Percentiles rank a stretch among this genome's conserved stretches.
Conservation (phyloP, 2,329 filamentous ascomycete species). For the Polytolypa hystricis region DNA sequence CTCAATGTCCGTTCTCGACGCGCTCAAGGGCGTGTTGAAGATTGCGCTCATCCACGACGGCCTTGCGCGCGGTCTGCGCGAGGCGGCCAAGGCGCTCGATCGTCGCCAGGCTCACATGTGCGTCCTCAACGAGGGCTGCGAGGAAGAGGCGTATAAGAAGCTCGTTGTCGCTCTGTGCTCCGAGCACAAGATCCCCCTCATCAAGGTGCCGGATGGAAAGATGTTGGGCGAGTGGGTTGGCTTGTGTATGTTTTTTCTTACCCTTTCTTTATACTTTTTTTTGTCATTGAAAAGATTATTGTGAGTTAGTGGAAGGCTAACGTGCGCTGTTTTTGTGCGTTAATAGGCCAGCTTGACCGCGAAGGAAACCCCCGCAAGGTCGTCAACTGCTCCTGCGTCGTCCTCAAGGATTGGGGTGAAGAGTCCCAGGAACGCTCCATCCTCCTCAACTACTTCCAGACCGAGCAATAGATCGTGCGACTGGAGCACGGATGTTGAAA, state of each 20-base stretch:
- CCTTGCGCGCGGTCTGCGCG: constrained; percentile 93
- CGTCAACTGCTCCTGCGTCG: constrained; percentile 99
- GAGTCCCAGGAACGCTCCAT: constrained; percentile 98
- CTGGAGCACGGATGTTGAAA: too few species aligned
- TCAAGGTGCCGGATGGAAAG: constrained; percentile 99
- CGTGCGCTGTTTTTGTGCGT: too few species aligned
- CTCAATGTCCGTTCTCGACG: constrained; percentile 93
- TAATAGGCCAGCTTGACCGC: constrained; percentile 88
- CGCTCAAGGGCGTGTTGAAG: constrained; percentile 97
- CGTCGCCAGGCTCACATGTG: constrained; percentile 99
- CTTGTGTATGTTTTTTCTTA: constrained; percentile 67
- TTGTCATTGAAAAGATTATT: background rate
- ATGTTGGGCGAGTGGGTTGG: constrained; percentile 99
- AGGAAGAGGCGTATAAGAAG: constrained; percentile 99
- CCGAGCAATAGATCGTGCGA: constrained; percentile 45
- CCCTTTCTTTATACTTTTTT: constrained; percentile 5
- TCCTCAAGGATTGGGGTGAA: constrained; percentile 99
- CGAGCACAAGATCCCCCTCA: constrained; percentile 99
- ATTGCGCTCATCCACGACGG: constrained; percentile 99
- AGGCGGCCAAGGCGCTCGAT: constrained; percentile 98
- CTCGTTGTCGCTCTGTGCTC: constrained; percentile 96
- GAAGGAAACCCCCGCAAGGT: constrained; percentile 99
- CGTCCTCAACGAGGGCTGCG: constrained; percentile 98
- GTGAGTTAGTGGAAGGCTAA: constrained; percentile 11
- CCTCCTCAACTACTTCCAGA: constrained; percentile 99